These are phyloP conservation scores for Starmerella sirachaensis DNA, from an alignment of 805 yeast species.

Conservation along the genomic window DNA sequence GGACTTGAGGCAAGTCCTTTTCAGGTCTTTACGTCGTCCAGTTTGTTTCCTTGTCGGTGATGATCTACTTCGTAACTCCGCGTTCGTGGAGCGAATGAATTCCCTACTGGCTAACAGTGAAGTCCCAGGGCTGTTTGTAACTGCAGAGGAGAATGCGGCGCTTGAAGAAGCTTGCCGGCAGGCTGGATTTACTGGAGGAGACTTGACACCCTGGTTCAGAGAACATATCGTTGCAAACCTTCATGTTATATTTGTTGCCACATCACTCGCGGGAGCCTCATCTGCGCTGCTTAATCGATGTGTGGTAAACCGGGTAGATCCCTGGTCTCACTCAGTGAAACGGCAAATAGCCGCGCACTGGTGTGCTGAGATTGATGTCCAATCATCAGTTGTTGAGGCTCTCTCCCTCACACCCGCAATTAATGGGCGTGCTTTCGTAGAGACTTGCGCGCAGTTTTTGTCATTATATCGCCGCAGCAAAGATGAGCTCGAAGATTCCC, in stretches of 20 bases:
- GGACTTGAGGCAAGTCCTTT: slow-evolving; percentile 44
- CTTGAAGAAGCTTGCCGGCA: slow-evolving; percentile 11
- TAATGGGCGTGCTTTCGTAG: slow-evolving; percentile 8
- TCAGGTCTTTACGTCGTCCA: slow-evolving; percentile 24
- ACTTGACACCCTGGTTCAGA: slow-evolving; percentile 63
- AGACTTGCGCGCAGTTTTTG: slow-evolving; percentile 19
- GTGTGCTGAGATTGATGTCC: slow-evolving; percentile 15
- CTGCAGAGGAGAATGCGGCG: slow-evolving; percentile 21
- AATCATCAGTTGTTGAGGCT: slow-evolving; percentile 28
- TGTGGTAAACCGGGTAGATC: slow-evolving; percentile 79
- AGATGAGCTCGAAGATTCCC: slow-evolving; percentile 45
- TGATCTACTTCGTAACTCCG: slow-evolving; percentile 57
- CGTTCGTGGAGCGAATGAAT: slow-evolving; percentile 84
- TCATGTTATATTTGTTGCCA: slow-evolving; percentile 72
- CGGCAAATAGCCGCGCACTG: slow-evolving; percentile 13
- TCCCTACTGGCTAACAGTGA: slow-evolving; percentile 89
- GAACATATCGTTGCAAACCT: slow-evolving; percentile 54
- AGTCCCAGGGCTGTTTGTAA: slow-evolving; percentile 76
- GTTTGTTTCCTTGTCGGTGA: slow-evolving; percentile 72
- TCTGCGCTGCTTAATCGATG: slow-evolving; percentile 88
- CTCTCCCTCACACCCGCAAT: slow-evolving; percentile 1
- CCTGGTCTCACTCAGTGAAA: slow-evolving; percentile 42
- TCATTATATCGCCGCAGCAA: slow-evolving; percentile 35
- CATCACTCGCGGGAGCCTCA: slow-evolving; percentile 42
- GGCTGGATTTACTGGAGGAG: slow-evolving; percentile 30